A percentile compares a stretch with the other conserved stretches of the same genome.
phyloP scores from a whole-genome alignment of 495 filamentous ascomycete genomes.

The Neurospora intermedia region DNA sequence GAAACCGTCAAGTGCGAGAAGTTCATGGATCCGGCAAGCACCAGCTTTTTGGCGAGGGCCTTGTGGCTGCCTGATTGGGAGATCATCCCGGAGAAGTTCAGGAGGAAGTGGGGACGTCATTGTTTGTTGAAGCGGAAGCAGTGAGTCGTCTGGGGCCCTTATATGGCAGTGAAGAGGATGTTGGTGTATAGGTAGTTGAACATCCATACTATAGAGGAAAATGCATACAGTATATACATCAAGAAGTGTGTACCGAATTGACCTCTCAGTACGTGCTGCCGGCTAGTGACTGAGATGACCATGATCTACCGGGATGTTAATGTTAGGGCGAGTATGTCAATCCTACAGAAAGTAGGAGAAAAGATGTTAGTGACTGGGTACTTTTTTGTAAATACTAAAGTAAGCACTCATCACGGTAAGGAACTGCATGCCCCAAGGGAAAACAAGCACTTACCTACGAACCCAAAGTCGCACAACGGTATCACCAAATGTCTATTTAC shows the following conservation, averaged over 20 bases:
- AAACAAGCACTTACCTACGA: too few relatives aligned
- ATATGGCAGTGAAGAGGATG: neutral
- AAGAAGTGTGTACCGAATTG: neutral
- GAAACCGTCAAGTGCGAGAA: constrained; percentile 57
- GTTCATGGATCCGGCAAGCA: constrained; percentile 73
- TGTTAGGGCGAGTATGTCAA: too few relatives aligned
- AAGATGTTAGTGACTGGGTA: too few relatives aligned
- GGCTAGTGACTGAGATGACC: neutral
- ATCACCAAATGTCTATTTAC: too few relatives aligned
- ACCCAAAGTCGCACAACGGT: too few relatives aligned
- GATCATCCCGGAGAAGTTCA: constrained; percentile 56
- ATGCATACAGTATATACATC: neutral
- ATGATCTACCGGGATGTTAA: neutral
- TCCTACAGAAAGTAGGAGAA: too few relatives aligned
- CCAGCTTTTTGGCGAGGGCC: constrained; percentile 61
- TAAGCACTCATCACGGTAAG: too few relatives aligned
- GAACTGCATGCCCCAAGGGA: too few relatives aligned
- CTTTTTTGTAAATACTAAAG: too few relatives aligned
- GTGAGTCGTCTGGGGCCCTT: constrained; percentile 1
- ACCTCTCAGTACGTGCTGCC: neutral
- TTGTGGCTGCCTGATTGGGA: constrained; percentile 73
- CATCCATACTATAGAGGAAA: neutral
- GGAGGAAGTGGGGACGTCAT: constrained; percentile 70
- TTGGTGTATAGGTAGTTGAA: neutral
- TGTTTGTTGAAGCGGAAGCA: constrained; percentile 57